Percentiles rank a stretch among this genome's conserved stretches.
Evolutionary conservation across 1,284 basidiomycete species (phyloP).

Genomic region (Amylostereum areolatum): DNA sequence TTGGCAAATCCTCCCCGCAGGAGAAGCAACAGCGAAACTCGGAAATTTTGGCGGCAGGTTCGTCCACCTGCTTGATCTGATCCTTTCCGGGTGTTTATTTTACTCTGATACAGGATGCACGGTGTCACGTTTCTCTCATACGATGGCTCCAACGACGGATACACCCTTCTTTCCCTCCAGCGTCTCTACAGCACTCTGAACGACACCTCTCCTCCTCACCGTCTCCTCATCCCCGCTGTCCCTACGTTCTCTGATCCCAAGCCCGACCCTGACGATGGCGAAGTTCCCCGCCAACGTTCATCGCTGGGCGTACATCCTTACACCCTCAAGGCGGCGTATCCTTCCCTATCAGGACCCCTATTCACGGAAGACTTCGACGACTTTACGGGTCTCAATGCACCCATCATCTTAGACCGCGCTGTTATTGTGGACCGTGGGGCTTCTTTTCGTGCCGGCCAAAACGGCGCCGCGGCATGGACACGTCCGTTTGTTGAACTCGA

Average conservation of each 20-base stretch:
- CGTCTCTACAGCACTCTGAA: conserved; percentile 71
- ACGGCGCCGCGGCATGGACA: conserved; percentile 34
- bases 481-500: conserved; percentile 55
- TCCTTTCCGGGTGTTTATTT: conserved; percentile 2
- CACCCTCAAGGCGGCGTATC: conserved; percentile 65
- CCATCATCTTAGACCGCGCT: conserved; percentile 70
- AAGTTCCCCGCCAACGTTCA: conserved; percentile 36
- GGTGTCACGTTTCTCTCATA: conserved; percentile 53
- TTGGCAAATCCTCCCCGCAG: conserved; percentile 39
- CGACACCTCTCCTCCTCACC: conserved; percentile 43
- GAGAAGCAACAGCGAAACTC: conserved; percentile 20
- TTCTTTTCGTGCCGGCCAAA: conserved; percentile 40
- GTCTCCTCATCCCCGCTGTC: conserved; percentile 68
- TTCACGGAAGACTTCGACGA: conserved; percentile 76
- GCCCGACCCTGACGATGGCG: conserved; percentile 43
- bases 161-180: conserved; percentile 76
- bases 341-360: conserved; percentile 53
- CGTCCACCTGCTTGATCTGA: conserved; percentile 4
- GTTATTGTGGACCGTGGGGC: conserved; percentile 73
- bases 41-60: conserved; percentile 26
- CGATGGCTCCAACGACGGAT: conserved; percentile 47
- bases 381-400: conserved; percentile 57
- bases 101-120: conserved; percentile 33
- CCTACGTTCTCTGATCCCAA: conserved; percentile 47
- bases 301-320: conserved; percentile 57